Evolutionary conservation across 1,284 basidiomycete genomes (phyloP).

Genomic region (Sporisorium iseilematis-ciliati): DNA sequence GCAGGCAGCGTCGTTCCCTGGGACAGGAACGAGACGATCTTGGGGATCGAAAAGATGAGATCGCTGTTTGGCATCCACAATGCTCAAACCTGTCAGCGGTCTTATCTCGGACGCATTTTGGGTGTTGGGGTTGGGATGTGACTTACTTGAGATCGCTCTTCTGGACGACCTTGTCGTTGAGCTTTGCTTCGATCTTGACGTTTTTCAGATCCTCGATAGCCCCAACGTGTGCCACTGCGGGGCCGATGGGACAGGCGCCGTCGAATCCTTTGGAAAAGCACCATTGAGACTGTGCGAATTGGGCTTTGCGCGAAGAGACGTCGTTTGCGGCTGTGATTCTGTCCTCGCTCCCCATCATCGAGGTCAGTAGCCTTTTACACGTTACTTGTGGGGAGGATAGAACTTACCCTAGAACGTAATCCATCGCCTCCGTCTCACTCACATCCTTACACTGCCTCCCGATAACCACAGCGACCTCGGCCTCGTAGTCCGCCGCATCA

Average conservation of each 20-base stretch:
- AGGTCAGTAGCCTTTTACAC: not conserved
- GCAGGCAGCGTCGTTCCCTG: constrained; percentile 54
- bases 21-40: constrained; percentile 70
- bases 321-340: constrained; percentile 71
- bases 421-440: constrained; percentile 79
- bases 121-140: constrained; percentile 62
- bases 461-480: constrained; percentile 86
- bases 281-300: constrained; percentile 70
- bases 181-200: constrained; percentile 64
- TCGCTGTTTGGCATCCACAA: constrained; percentile 41
- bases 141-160: constrained; percentile 70
- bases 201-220: constrained; percentile 54
- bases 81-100: not conserved
- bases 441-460: constrained; percentile 84
- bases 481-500: constrained; percentile 85
- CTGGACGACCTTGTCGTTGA: constrained; percentile 70
- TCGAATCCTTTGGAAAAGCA: constrained; percentile 71
- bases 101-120: too few relatives aligned
- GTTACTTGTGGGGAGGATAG: too few relatives aligned
- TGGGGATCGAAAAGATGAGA: constrained; percentile 71
- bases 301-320: constrained; percentile 67
- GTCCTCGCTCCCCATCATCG: not conserved
- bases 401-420: constrained; percentile 76
- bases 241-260: constrained; percentile 71
- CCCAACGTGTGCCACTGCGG: constrained; percentile 66